Base-by-base conservation (phyloP, 2,329 filamentous ascomycete genomes). In the Epichloe sibirici region DNA sequence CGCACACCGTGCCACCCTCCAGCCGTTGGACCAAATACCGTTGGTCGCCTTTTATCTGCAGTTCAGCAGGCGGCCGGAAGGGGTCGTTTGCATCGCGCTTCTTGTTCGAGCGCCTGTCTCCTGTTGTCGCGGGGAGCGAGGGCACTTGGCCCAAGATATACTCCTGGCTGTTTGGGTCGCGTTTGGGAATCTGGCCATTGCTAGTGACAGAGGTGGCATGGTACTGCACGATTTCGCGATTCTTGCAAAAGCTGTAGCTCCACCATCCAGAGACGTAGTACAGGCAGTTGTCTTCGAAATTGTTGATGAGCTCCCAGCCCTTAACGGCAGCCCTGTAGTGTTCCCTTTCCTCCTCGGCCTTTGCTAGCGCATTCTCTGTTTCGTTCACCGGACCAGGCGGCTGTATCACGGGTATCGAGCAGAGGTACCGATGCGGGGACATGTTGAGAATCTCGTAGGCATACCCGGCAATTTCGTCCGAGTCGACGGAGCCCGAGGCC, bases 221-320 rank as follows among this genome's bases (percentile, higher is more conserved):
- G 69, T 94, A 96, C 68, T 96, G 90, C 62, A 88, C 86, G 56
- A 96, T 84, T 57, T 91, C 82, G 56, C 84, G 78, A 64, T 88
- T 88, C 70, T 95, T 93, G 74, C 90, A 96, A 68, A 95, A 95
- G 60, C 85, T 86, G 69, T 96, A 96, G 63, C 86, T 93, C 90
- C 90, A 96, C 90, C 90, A 96, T 0, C 90, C 90, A 1, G 83
- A 86, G 58, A 90, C 72, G 57, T 76, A 81, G 71, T 91, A 95
- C 57, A 96, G 79, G 67, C 90, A 96, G 3, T 83, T 86, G 51
- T 90, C 79, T 53, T 93, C 81, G 68, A 96, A 84, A 28, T 83
- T 82, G 57, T 80, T 78, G 49, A 96, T 73, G 23, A 96, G 75
- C 62, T 93, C 86, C 77, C 88, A 86, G 5, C 90, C 90, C 48